Base-by-base conservation (phyloP, 2,329 filamentous ascomycete species). In the Claviceps paspali region DNA sequence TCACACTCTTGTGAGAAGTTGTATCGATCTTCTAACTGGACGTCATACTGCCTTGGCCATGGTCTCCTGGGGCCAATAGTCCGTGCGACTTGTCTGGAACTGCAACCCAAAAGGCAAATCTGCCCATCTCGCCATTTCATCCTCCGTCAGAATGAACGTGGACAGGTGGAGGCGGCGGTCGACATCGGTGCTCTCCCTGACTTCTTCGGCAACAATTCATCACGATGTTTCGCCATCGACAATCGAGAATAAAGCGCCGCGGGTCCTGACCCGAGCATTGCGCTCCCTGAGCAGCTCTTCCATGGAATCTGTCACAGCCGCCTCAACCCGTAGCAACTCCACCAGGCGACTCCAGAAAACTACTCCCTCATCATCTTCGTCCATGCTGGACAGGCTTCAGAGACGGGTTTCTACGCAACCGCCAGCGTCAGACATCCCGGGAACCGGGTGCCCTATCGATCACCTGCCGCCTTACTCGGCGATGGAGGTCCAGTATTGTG, bases 401-500 rank as follows among this genome's bases (percentile, higher is more conserved):
- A 57, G 59, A 28, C 54, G 59, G 23, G 52, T 60, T 12, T 63
- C 60, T 11, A 59, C 52, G 37, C 56, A 56, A 15, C 61, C 57
- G 14, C 49, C 54, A 5, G 49, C 51, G 19, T 45, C 49, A 14
- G 57, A 60, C 30, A 38, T 49, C 9, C 47, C 54, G 5, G 45
- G 41, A 11, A 46, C n/a, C n/a, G n/a, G n/a, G n/a, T n/a, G 49
- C 21, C 45, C 52, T 4, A 33, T 51, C 8, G 56, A 62, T 17
- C 44, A 51, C 7, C 45, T 51, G 22, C 47, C 49, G 12, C 49
- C 55, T 3, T 57, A 59, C 31, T 45, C 51, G 2, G 45, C 51
- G 10, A 61, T 63, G 56, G 58, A 59, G 27, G 46, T 68, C 14
- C 43, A 67, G 29, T 62, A 62, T 33, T 61, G 60, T 35, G 65